These are phyloP conservation scores for Chytriomyces sp. DNA, from an alignment of 192 early-diverging fungal genomes.

Conservation along the genomic window DNA sequence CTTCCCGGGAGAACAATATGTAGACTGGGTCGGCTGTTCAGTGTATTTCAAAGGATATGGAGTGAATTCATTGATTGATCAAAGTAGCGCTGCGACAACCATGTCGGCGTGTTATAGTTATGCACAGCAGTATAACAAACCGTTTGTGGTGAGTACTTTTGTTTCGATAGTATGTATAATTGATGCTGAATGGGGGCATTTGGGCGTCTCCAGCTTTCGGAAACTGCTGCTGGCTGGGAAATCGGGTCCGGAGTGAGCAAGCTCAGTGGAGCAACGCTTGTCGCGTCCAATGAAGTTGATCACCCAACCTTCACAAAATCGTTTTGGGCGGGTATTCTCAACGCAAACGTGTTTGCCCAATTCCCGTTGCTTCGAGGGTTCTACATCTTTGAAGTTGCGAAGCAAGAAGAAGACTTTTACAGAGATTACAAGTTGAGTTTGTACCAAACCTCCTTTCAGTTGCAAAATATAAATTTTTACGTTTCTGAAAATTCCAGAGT, in stretches of 20 bases:
- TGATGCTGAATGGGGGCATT: too few relatives aligned
- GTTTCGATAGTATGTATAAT: background rate
- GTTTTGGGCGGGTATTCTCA: constrained; percentile 13
- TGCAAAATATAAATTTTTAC: too few relatives aligned
- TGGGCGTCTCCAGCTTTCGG: constrained; percentile 28
- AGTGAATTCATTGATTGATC: background rate
- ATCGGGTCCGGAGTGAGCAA: background rate
- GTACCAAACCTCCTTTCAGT: too few relatives aligned
- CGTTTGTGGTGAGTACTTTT: background rate
- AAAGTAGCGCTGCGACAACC: background rate
- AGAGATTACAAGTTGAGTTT: constrained; percentile 4
- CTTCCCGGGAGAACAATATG: constrained; percentile 52
- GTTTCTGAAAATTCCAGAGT: too few relatives aligned
- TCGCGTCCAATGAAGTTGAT: background rate
- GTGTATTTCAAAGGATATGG: constrained; percentile 41
- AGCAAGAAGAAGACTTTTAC: constrained; percentile 28
- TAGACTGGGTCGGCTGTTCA: constrained; percentile 55
- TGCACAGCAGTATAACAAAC: constrained; percentile 1
- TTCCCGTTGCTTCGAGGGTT: constrained; percentile 8
- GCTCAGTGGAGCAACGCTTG: background rate
- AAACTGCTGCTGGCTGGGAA: constrained; percentile 23
- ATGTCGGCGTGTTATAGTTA: background rate
- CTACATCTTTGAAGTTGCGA: constrained; percentile 32
- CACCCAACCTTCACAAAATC: constrained; percentile 8
- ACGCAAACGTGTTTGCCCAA: background rate